Evolutionary conservation across 129 eudicot genomes (phyloP).

Genomic region (Dittrichia graveolens): DNA sequence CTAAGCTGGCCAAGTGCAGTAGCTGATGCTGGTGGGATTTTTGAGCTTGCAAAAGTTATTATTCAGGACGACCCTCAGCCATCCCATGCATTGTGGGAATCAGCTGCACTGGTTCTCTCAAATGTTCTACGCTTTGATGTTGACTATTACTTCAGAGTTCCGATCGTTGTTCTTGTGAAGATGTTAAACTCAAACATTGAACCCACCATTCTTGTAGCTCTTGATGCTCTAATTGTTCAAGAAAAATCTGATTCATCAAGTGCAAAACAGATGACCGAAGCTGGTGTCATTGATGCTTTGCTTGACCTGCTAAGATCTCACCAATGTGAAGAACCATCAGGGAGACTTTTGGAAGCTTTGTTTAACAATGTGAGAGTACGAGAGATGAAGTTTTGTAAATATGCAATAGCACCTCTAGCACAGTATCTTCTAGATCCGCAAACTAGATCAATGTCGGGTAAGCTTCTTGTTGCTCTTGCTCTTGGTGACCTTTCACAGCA

Average conservation of each 20-base stretch:
- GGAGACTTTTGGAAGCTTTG: slow-evolving; percentile 68
- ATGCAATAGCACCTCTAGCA: slow-evolving; percentile 73
- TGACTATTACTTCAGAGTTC: slow-evolving; percentile 65
- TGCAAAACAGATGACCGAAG: slow-evolving; percentile 70
- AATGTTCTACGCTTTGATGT: slow-evolving; percentile 53
- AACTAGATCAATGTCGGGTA: slow-evolving; percentile 58
- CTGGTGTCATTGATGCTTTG: slow-evolving; percentile 71
- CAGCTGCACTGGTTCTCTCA: slow-evolving; percentile 68
- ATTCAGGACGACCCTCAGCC: slow-evolving; percentile 75
- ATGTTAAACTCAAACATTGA: slow-evolving; percentile 60
- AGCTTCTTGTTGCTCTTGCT: slow-evolving; percentile 78
- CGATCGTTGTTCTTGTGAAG: slow-evolving; percentile 69
- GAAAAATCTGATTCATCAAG: slow-evolving; percentile 59
- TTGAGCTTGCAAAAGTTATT: slow-evolving; percentile 77
- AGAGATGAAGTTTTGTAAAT: slow-evolving; percentile 60
- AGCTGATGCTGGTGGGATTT: slow-evolving; percentile 82
- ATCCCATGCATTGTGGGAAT: slow-evolving; percentile 66
- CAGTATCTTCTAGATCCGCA: slow-evolving; percentile 78
- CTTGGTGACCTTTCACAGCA: slow-evolving; percentile 83
- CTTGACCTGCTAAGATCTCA: slow-evolving; percentile 69
- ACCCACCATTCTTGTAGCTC: slow-evolving; percentile 50
- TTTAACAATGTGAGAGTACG: slow-evolving; percentile 60
- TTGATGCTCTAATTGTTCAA: slow-evolving; percentile 59
- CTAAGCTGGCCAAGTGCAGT: slow-evolving; percentile 78
- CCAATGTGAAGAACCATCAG: slow-evolving; percentile 74